These are phyloP conservation scores for Physcia stellaris DNA, from an alignment of 495 filamentous ascomycete species.

Conservation along the genomic window DNA sequence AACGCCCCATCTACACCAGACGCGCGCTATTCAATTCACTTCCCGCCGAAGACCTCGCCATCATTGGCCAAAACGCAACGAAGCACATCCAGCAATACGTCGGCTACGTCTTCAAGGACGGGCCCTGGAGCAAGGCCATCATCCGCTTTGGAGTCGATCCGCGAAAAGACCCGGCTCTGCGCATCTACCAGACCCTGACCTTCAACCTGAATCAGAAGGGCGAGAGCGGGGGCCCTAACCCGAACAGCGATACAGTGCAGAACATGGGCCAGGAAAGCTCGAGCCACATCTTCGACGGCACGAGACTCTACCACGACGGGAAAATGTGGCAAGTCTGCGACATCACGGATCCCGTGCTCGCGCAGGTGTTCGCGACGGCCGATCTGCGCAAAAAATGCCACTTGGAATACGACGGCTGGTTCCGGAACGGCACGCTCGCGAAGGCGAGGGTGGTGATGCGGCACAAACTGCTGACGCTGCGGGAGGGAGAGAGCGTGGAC, in stretches of 20 bases:
- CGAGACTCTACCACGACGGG: conserved; percentile 51
- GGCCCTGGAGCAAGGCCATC: conserved; percentile 81
- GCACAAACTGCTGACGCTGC: conserved; percentile 48
- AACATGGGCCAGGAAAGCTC: conserved; percentile 22
- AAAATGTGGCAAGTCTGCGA: conserved; percentile 91
- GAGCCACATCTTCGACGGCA: conserved; percentile 83
- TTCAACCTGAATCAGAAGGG: conserved; percentile 35
- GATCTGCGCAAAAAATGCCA: conserved; percentile 31
- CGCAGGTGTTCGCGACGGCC: conserved; percentile 34
- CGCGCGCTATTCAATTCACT: conserved; percentile 59
- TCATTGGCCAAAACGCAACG: conserved; percentile 40
- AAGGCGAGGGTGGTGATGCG: conserved; percentile 80
- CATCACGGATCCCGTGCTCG: conserved; percentile 63
- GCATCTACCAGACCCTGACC: conserved; percentile 75
- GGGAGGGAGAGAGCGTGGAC: conserved; percentile 24
- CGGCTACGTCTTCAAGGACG: conserved; percentile 78
- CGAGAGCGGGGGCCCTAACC: conserved; percentile 1
- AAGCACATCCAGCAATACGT: conserved; percentile 58
- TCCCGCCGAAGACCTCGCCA: conserved; percentile 7
- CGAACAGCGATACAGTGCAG: background rate
- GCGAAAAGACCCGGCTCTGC: conserved; percentile 54
- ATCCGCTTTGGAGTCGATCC: conserved; percentile 79
- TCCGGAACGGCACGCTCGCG: conserved; percentile 56
- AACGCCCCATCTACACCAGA: conserved; percentile 77
- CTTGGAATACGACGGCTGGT: conserved; percentile 58